phyloP scores from a whole-genome alignment of 441 rosid species.

The Kokia cookei region DNA sequence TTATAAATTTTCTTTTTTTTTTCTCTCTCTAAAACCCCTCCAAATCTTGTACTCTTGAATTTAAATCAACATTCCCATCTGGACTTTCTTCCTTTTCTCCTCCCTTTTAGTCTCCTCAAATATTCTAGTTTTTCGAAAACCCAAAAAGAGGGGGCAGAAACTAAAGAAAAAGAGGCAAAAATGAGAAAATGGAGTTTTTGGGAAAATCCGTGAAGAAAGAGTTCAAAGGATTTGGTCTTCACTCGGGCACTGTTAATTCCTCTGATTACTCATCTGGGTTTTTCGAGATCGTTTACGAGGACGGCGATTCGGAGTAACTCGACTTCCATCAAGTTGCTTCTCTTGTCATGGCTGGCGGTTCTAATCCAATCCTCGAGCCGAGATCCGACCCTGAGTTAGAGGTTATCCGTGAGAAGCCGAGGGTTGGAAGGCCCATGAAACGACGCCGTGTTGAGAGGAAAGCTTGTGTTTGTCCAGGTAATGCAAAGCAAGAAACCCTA shows the following conservation, averaged over 20 bases:
- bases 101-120: not conserved
- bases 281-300: conserved; percentile 59
- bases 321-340: conserved; percentile 37
- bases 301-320: conserved; percentile 61
- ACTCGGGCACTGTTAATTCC: conserved; percentile 50
- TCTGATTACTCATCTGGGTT: conserved; percentile 47
- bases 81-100: not conserved
- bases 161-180: not conserved
- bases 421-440: conserved; percentile 52
- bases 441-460: conserved; percentile 46
- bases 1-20: not conserved
- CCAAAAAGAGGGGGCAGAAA: not conserved
- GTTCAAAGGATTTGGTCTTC: conserved; percentile 39
- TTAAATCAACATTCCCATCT: conserved; percentile 8
- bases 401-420: conserved; percentile 23
- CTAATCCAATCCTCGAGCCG: conserved; percentile 7
- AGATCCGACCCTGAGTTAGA: conserved; percentile 7
- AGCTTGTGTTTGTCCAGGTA: conserved; percentile 20
- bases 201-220: conserved; percentile 59
- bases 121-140: not conserved
- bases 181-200: conserved; percentile 46
- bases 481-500: conserved; percentile 23
- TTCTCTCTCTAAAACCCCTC: not conserved
- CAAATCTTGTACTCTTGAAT: not conserved
- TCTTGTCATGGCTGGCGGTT: conserved; percentile 18